Conservation (phyloP, 1,139 yeast genomes). For the Blastobotrys proliferans region DNA sequence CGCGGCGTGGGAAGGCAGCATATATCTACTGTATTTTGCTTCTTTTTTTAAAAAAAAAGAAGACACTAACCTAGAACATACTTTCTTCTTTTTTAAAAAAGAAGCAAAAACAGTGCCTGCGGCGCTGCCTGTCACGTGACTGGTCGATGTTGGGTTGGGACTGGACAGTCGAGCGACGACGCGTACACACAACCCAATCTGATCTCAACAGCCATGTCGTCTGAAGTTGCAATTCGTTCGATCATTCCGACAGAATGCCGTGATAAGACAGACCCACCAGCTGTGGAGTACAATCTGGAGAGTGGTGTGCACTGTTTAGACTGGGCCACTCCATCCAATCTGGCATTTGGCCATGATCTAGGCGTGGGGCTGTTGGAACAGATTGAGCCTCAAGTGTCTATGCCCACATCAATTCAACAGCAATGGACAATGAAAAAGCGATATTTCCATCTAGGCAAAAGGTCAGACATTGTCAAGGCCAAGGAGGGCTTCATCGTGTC, state of each 20-base stretch:
- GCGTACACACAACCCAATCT: no score
- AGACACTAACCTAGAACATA: no score
- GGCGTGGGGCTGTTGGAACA: conserved; percentile 24
- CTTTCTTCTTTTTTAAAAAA: no score
- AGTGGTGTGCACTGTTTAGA: conserved; percentile 21
- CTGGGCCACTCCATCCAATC: conserved; percentile 23
- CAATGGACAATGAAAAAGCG: conserved; percentile 19
- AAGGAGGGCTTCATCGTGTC: conserved; percentile 24
- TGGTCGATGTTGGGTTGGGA: no score
- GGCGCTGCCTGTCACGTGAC: no score
- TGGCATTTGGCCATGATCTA: conserved; percentile 27
- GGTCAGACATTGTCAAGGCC: conserved; percentile 22
- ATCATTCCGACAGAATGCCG: conserved; percentile 19
- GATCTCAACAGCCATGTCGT: no score
- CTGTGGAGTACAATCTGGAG: conserved; percentile 22
- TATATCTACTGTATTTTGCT: no score
- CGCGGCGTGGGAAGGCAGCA: no score
- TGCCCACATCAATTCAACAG: conserved; percentile 19
- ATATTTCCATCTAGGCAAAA: conserved; percentile 23
- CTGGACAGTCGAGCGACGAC: no score
- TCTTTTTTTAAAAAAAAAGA: no score
- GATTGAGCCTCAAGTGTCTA: background rate
- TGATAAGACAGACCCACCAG: conserved; percentile 17
- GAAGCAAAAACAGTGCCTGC: no score
- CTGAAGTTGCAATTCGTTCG: conserved; percentile 10